A percentile compares a stretch with the other conserved stretches of the same genome.
These are phyloP conservation scores for Chlorella sorokiniana DNA, from an alignment of 139 green algal genomes.

Conservation along the genomic window DNA sequence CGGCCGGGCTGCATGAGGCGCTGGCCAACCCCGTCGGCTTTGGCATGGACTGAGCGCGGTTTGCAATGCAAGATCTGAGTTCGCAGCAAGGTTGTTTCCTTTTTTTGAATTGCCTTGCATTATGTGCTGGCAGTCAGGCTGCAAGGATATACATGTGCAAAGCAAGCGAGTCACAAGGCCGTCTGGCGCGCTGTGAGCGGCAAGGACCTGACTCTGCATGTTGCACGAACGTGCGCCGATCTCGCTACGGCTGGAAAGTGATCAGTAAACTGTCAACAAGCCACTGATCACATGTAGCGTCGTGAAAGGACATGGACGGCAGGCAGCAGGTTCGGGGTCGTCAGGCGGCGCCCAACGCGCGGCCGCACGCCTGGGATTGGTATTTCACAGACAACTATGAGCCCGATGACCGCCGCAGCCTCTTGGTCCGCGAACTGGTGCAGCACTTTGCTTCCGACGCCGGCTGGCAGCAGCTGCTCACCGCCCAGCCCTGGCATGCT, in stretches of 20 bases:
- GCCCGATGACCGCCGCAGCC: conserved; percentile 46
- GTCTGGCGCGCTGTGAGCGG: too few species aligned
- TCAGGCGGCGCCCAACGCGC: neutral
- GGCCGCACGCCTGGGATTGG: conserved; percentile 38
- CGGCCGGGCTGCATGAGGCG: neutral
- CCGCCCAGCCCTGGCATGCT: neutral
- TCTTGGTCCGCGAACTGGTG: conserved; percentile 49
- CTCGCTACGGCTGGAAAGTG: too few species aligned
- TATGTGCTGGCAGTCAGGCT: too few species aligned
- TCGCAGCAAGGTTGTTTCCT: too few species aligned
- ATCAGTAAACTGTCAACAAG: too few species aligned
- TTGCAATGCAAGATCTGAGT: too few species aligned
- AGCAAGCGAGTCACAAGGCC: too few species aligned
- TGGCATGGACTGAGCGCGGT: conserved; percentile 12
- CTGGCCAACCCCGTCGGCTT: neutral
- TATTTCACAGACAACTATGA: conserved; percentile 52
- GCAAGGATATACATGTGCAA: too few species aligned
- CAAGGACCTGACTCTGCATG: too few species aligned
- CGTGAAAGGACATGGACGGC: neutral
- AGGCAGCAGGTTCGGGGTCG: neutral
- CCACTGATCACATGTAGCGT: neutral
- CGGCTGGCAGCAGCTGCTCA: conserved; percentile 38
- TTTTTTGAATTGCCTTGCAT: too few species aligned
- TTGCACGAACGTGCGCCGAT: too few species aligned
- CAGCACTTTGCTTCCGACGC: conserved; percentile 9